Percentiles rank a stretch among this genome's conserved stretches.
phyloP scores from a whole-genome alignment of 2,329 filamentous ascomycete species.

The Nigrospora oryzae region DNA sequence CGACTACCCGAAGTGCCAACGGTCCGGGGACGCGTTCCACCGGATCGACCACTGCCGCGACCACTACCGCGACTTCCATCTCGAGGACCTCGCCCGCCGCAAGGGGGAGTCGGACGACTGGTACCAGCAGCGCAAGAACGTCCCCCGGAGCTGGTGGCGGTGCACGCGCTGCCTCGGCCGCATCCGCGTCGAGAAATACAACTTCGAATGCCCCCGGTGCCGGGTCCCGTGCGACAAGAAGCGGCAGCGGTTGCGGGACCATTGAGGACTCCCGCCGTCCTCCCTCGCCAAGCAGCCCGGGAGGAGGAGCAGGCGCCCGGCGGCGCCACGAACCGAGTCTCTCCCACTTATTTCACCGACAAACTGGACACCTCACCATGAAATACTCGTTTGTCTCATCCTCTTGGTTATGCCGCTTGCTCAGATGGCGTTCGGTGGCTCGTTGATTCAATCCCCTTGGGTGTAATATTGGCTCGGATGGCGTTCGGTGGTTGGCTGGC shows the following conservation, averaged over 20 bases:
- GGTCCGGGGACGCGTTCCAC: constrained; percentile 36
- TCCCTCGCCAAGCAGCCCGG: too few species aligned
- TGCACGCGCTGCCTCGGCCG: constrained; percentile 43
- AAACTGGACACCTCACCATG: too few species aligned
- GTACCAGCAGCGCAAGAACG: constrained; percentile 29
- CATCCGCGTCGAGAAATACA: constrained; percentile 28
- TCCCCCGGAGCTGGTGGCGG: constrained; percentile 40
- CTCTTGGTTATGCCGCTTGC: too few species aligned
- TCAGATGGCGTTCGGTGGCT: too few species aligned
- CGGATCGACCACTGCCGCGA: constrained; percentile 49
- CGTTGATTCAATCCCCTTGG: too few species aligned
- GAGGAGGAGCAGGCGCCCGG: too few species aligned
- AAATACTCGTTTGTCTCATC: too few species aligned
- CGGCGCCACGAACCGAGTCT: too few species aligned
- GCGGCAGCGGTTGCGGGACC: constrained; percentile 17
- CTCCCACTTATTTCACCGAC: too few species aligned
- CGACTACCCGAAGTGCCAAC: constrained; percentile 41
- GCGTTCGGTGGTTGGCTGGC: too few species aligned
- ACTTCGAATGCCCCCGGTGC: constrained; percentile 39
- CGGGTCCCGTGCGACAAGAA: constrained; percentile 35
- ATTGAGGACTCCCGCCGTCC: constrained; percentile 1
- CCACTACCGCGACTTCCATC: constrained; percentile 46
- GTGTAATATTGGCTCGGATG: too few species aligned
- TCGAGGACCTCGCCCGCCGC: constrained; percentile 32
- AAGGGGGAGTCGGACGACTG: constrained; percentile 20